Conservation (phyloP, 2,329 filamentous ascomycete species). For the Colletotrichum tropicale region DNA sequence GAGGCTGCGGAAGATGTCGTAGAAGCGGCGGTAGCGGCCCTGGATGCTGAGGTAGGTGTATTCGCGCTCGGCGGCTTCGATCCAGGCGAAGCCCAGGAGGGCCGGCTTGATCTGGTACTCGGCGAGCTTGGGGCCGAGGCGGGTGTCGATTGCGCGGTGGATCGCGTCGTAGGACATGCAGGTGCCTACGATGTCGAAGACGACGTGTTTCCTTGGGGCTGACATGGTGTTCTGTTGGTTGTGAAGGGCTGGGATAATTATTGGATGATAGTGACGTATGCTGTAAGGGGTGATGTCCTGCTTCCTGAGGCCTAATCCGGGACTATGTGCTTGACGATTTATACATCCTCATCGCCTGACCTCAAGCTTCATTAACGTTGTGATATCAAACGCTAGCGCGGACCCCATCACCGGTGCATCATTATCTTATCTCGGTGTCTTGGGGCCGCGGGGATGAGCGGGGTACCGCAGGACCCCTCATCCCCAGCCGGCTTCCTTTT, state of each 20-base stretch:
- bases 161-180: constrained; percentile 50
- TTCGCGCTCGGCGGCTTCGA: constrained; percentile 51
- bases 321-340: not conserved
- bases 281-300: not conserved
- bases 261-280: not conserved
- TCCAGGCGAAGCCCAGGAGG: constrained; percentile 50
- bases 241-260: not conserved
- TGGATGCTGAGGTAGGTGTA: constrained; percentile 53
- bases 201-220: constrained; percentile 41
- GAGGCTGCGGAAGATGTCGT: constrained; percentile 43
- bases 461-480: not conserved
- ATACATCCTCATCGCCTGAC: not conserved
- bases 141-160: constrained; percentile 41
- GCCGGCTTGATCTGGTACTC: constrained; percentile 41
- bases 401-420: not conserved
- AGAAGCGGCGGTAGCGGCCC: constrained; percentile 45
- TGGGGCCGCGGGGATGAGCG: not conserved
- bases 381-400: not conserved
- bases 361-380: not conserved
- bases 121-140: constrained; percentile 44
- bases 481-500: not conserved
- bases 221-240: not conserved
- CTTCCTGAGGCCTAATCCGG: not conserved
- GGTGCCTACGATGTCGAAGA: constrained; percentile 60
- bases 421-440: not conserved